phyloP scores from a whole-genome alignment of 305 asterid genomes.

The Solanum chacoense region DNA sequence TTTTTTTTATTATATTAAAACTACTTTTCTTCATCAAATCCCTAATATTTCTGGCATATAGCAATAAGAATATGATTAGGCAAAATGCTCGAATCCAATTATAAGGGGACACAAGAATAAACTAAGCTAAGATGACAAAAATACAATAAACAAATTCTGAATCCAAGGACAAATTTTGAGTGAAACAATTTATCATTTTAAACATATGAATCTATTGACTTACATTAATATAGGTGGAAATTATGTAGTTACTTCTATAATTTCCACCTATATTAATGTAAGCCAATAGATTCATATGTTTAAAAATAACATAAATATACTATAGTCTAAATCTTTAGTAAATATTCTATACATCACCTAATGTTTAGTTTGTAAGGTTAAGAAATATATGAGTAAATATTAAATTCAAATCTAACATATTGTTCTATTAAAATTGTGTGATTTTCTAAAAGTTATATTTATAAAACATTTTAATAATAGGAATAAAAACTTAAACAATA shows the following conservation, averaged over 20 bases:
- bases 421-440: neutral
- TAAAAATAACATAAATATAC: no score
- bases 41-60: neutral
- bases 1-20: no score
- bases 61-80: no score
- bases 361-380: neutral
- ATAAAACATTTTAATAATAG: neutral
- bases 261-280: neutral
- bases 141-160: neutral
- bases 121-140: neutral
- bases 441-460: neutral
- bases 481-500: neutral
- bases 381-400: neutral
- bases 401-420: neutral
- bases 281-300: neutral
- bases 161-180: neutral
- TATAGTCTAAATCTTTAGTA: neutral
- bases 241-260: neutral
- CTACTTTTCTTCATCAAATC: no score
- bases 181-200: neutral
- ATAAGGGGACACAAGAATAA: neutral
- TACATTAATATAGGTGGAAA: neutral
- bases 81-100: neutral
- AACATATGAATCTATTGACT: neutral
- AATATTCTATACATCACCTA: neutral